Percentiles rank a stretch among this genome's conserved stretches.
Conservation (phyloP, 257 asterid genomes). For the Catharanthus roseus region DNA sequence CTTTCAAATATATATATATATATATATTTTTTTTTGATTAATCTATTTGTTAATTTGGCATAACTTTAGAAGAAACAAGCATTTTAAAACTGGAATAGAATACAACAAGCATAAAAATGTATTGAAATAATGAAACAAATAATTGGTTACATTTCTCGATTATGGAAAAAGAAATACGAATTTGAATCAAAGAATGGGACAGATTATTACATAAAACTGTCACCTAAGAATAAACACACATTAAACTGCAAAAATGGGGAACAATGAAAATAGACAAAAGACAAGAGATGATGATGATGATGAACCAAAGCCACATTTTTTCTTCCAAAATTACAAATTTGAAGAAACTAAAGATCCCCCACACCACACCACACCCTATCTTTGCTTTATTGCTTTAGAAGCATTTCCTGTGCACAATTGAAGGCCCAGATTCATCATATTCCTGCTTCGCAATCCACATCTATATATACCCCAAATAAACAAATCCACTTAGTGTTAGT, state of each 20-base stretch:
- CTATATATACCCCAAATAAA: constrained; percentile 23
- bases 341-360: neutral
- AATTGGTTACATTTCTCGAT: no score
- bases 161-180: constrained; percentile 8
- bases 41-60: no score
- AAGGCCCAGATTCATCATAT: constrained; percentile 36
- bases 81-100: no score
- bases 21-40: no score
- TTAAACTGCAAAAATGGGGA: neutral
- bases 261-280: constrained; percentile 10
- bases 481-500: neutral
- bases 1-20: no score
- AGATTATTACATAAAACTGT: neutral
- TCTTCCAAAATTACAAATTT: constrained; percentile 8
- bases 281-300: no score
- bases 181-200: constrained; percentile 11
- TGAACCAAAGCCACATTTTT: no score
- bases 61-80: no score
- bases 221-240: neutral
- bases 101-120: no score
- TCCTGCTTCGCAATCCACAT: constrained; percentile 42
- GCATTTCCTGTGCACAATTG: constrained; percentile 35
- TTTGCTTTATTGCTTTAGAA: constrained; percentile 18
- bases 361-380: no score
- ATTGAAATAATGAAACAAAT: no score